Evolutionary conservation across 805 yeast species (phyloP).

Genomic region (Teunomyces cretensis): DNA sequence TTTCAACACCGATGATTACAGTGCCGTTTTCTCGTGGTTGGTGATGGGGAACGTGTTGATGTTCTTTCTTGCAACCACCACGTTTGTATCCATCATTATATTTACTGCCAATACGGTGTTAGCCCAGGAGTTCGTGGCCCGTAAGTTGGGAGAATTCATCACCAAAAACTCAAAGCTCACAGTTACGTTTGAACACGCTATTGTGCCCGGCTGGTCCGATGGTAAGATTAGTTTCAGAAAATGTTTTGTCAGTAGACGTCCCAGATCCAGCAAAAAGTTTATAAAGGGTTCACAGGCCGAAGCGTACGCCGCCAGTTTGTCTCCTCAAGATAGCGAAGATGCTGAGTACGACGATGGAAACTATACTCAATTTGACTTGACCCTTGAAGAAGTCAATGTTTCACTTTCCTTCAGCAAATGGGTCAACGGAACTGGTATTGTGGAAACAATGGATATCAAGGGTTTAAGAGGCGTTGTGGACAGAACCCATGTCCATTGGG

Average conservation of each 20-base stretch:
- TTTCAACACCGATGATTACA: constrained; percentile 86
- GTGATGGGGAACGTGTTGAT: constrained; percentile 82
- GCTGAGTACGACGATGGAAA: constrained; percentile 76
- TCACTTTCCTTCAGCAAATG: constrained; percentile 82
- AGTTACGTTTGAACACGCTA: constrained; percentile 89
- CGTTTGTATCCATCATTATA: constrained; percentile 79
- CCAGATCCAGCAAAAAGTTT: constrained; percentile 55
- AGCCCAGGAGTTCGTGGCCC: constrained; percentile 86
- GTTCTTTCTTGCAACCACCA: constrained; percentile 85
- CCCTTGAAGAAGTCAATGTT: constrained; percentile 80
- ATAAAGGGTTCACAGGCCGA: constrained; percentile 72
- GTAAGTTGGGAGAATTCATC: constrained; percentile 74
- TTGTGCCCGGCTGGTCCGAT: constrained; percentile 90
- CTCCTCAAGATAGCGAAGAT: constrained; percentile 24
- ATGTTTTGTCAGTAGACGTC: constrained; percentile 84
- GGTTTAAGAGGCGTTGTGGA: constrained; percentile 94
- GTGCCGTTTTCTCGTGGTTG: constrained; percentile 90
- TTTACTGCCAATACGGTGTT: constrained; percentile 79
- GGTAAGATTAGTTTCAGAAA: constrained; percentile 82
- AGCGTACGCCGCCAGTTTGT: constrained; percentile 58
- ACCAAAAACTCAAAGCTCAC: constrained; percentile 80
- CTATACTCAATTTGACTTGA: constrained; percentile 91
- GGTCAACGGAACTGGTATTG: constrained; percentile 85
- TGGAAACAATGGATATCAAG: constrained; percentile 70
- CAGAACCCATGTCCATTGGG: constrained; percentile 83